These are phyloP conservation scores for Fragilaria crotonensis DNA, from an alignment of 108 stramenopile genomes.

Conservation along the genomic window DNA sequence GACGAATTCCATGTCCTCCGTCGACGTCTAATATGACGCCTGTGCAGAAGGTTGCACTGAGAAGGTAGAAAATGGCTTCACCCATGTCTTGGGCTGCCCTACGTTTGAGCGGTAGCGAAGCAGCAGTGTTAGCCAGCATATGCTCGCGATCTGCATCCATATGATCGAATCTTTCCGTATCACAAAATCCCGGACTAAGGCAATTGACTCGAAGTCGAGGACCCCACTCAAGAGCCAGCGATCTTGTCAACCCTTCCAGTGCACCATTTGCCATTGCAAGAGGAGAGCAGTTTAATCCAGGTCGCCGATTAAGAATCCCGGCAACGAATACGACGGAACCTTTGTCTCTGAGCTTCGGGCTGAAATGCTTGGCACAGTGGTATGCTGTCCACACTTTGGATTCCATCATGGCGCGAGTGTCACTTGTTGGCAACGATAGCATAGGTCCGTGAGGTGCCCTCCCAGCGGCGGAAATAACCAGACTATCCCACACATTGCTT, in stretches of 20 bases:
- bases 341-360: conserved; percentile 25
- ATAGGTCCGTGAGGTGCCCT: conserved; percentile 54
- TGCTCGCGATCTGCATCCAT: conserved; percentile 29
- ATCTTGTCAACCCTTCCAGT: conserved; percentile 51
- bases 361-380: conserved; percentile 52
- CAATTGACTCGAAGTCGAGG: conserved; percentile 53
- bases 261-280: conserved; percentile 59
- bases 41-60: conserved; percentile 44
- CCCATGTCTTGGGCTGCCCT: conserved; percentile 52
- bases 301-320: conserved; percentile 54
- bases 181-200: conserved; percentile 59
- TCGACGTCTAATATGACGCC: conserved; percentile 55
- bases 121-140: conserved; percentile 55
- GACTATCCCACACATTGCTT: conserved; percentile 26
- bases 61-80: conserved; percentile 46
- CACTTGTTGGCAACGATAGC: conserved; percentile 19
- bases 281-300: conserved; percentile 56
- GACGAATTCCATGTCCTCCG: conserved; percentile 50
- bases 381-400: conserved; percentile 53
- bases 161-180: conserved; percentile 66
- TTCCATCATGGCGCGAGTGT: conserved; percentile 41
- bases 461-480: conserved; percentile 55
- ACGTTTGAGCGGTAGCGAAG: conserved; percentile 41
- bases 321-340: conserved; percentile 43
- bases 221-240: conserved; percentile 61